Percentiles rank a stretch among this genome's conserved stretches.
Conservation (phyloP, 371 early-diverging fungal species). For the Mortierella sp. region DNA sequence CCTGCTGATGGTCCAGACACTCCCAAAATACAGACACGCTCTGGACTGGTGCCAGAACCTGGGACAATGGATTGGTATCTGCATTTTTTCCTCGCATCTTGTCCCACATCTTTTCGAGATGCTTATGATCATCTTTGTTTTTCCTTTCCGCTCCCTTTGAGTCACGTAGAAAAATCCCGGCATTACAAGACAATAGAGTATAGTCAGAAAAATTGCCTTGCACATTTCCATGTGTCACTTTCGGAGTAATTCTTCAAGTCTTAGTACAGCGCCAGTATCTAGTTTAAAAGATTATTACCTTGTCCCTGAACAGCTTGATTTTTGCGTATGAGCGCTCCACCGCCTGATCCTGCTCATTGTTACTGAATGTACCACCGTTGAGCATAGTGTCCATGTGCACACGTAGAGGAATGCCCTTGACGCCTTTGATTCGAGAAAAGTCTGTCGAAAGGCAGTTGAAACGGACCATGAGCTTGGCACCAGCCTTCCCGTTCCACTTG, state of each 20-base stretch:
- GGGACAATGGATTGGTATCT: constrained; percentile 34
- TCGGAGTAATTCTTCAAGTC: too few species aligned
- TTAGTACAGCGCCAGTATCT: too few species aligned
- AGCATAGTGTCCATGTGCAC: constrained; percentile 64
- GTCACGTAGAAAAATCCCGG: too few species aligned
- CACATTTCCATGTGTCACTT: too few species aligned
- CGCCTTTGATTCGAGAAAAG: constrained; percentile 86
- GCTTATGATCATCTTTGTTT: constrained; percentile 76
- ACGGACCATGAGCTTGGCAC: constrained; percentile 75
- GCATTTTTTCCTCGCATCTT: constrained; percentile 61
- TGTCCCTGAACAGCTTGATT: constrained; percentile 83
- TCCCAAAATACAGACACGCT: constrained; percentile 40
- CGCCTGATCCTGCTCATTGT: constrained; percentile 1
- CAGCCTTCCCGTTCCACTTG: constrained; percentile 77
- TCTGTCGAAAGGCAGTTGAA: constrained; percentile 88
- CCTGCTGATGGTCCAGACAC: constrained; percentile 30
- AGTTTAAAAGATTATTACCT: constrained; percentile 55
- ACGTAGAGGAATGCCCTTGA: constrained; percentile 85
- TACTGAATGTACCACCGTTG: not conserved
- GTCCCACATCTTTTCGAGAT: constrained; percentile 67
- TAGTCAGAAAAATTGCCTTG: too few species aligned
- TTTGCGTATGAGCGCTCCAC: constrained; percentile 72
- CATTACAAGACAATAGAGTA: not conserved
- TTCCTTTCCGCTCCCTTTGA: constrained; percentile 71
- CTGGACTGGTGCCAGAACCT: constrained; percentile 34